Conservation (phyloP, 139 green algal genomes). For the Astrephomene gubernaculifera region DNA sequence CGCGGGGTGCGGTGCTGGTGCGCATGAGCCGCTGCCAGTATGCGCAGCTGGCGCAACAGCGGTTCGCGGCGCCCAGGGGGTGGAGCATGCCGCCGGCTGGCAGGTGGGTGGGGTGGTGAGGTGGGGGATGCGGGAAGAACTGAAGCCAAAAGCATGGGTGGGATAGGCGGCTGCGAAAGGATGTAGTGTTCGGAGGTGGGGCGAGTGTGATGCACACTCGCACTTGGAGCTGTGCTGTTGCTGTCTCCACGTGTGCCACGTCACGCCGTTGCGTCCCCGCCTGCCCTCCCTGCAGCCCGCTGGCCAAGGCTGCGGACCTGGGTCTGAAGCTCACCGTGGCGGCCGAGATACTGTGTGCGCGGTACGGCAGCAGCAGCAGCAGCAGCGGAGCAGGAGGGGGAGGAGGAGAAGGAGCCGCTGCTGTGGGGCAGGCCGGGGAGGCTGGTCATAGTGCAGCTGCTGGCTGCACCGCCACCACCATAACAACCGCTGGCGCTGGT, state of each 20-base stretch:
- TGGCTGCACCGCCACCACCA: neutral
- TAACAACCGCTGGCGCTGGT: neutral
- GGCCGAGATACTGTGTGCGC: conserved; percentile 75
- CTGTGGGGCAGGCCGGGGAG: neutral
- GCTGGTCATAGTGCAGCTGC: neutral
- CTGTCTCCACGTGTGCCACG: no score
- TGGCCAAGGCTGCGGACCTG: conserved; percentile 56
- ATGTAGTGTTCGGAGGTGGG: no score
- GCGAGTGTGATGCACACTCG: no score
- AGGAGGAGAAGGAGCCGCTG: no score
- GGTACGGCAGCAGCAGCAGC: neutral
- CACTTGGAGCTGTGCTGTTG: no score
- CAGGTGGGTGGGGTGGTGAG: no score
- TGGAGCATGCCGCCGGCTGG: conserved; percentile 56
- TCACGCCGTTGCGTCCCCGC: no score
- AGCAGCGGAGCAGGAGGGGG: neutral
- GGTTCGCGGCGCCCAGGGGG: conserved; percentile 61
- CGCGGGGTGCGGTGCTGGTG: conserved; percentile 16
- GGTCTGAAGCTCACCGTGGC: conserved; percentile 81
- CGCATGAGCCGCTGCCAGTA: conserved; percentile 51
- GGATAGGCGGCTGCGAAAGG: no score
- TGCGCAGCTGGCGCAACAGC: conserved; percentile 75
- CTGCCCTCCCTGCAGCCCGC: no score
- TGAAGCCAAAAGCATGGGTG: no score
- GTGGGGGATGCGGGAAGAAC: neutral